Evolutionary conservation across 225 moss, liverwort and hornwort genomes (phyloP).

Genomic region (Antitrichia curtipendula): DNA sequence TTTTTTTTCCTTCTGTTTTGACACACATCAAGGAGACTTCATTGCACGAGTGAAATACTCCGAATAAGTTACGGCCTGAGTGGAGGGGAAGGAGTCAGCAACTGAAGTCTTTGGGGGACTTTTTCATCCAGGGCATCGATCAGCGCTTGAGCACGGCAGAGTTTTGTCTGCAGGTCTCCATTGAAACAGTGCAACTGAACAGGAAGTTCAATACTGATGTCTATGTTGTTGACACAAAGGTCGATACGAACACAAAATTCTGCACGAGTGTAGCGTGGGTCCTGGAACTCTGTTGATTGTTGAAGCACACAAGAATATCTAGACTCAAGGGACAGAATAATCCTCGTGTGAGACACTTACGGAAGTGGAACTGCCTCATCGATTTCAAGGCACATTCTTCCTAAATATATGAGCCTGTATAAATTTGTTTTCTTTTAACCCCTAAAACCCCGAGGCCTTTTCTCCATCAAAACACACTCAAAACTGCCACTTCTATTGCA

Average conservation of each 20-base stretch:
- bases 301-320: background rate
- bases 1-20: background rate
- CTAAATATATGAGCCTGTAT: background rate
- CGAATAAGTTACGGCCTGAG: background rate
- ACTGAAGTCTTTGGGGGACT: background rate
- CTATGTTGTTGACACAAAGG: background rate
- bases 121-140: background rate
- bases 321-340: background rate
- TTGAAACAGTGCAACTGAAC: background rate
- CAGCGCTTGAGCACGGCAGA: background rate
- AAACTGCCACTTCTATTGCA: no score
- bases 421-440: background rate
- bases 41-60: background rate
- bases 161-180: background rate
- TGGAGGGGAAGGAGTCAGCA: background rate
- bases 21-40: background rate
- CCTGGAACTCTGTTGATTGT: background rate
- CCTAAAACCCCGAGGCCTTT: no score
- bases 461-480: no score
- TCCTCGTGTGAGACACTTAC: no score
- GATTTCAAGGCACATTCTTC: background rate
- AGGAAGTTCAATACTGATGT: background rate
- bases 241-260: background rate
- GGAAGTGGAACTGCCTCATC: background rate
- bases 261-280: background rate